Evolutionary conservation across 2,329 filamentous ascomycete genomes (phyloP).

Genomic region (Sporothrix sp.): DNA sequence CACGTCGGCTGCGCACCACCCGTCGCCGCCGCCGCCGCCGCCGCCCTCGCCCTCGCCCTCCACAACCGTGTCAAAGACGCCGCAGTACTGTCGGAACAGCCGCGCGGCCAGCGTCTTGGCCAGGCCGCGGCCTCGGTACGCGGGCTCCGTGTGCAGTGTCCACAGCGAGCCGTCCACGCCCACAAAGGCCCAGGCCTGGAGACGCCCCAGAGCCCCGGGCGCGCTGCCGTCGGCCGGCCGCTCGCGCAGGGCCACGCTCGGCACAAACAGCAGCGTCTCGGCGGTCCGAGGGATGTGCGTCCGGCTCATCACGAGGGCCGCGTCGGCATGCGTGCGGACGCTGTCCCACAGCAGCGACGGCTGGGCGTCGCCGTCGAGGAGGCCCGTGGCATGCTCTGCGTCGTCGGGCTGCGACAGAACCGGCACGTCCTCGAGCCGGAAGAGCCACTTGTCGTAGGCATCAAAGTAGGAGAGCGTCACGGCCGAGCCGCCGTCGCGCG

Average conservation of each 20-base stretch:
- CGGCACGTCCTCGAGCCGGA: conserved; percentile 38
- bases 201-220: too few relatives aligned
- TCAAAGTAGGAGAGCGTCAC: conserved; percentile 25
- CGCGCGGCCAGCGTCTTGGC: conserved; percentile 52
- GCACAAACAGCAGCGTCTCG: conserved; percentile 34
- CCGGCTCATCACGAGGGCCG: conserved; percentile 42
- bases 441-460: conserved; percentile 49
- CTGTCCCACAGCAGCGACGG: conserved; percentile 41
- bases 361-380: background rate
- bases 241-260: conserved; percentile 36
- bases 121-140: conserved; percentile 51
- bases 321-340: conserved; percentile 39
- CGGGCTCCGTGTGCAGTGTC: conserved; percentile 50
- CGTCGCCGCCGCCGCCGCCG: conserved; percentile 53
- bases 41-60: conserved; percentile 32
- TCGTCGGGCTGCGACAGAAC: conserved; percentile 29
- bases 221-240: too few relatives aligned
- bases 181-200: conserved; percentile 55
- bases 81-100: conserved; percentile 43
- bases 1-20: conserved; percentile 55
- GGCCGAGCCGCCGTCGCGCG: background rate
- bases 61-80: conserved; percentile 24
- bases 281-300: conserved; percentile 48
- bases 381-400: background rate
- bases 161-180: conserved; percentile 52